Percentiles rank a stretch among this genome's conserved stretches.
phyloP scores from a whole-genome alignment of 495 filamentous ascomycete species.

The Penicillium arizonense region DNA sequence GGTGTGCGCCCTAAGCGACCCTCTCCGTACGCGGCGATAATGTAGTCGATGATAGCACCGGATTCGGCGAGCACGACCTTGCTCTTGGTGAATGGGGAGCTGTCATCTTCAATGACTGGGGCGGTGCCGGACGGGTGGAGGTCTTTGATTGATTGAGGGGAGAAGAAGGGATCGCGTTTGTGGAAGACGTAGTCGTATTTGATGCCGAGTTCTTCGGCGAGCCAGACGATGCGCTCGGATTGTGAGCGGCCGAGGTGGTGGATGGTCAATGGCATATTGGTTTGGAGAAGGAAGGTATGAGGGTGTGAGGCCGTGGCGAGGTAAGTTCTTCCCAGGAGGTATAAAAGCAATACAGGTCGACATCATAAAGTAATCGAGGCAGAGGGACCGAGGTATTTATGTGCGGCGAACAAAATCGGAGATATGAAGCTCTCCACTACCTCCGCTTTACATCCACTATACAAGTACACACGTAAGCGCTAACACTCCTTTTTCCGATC shows the following conservation, averaged over 20 bases:
- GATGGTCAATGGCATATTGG: conserved; percentile 39
- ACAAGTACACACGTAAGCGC: too few relatives aligned
- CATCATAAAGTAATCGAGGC: background rate
- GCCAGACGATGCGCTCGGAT: conserved; percentile 61
- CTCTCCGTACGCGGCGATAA: conserved; percentile 49
- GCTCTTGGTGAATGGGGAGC: conserved; percentile 30
- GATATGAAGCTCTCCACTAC: background rate
- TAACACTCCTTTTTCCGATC: too few relatives aligned
- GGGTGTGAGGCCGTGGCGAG: background rate
- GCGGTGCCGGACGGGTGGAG: conserved; percentile 52
- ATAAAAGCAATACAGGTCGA: background rate
- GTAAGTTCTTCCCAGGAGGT: too few relatives aligned
- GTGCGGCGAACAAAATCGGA: background rate
- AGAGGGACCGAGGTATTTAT: background rate
- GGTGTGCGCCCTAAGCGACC: conserved; percentile 43
- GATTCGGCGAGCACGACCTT: conserved; percentile 48
- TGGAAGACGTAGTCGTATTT: conserved; percentile 51
- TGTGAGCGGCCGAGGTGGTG: conserved; percentile 58
- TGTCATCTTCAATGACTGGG: conserved; percentile 54
- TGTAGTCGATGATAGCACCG: conserved; percentile 55
- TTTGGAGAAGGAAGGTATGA: background rate
- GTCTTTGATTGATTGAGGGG: conserved; percentile 51
- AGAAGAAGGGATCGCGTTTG: conserved; percentile 48
- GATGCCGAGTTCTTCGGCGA: conserved; percentile 61
- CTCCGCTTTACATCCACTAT: background rate